Percentiles rank a stretch among this genome's conserved stretches.
These are phyloP conservation scores for sunflower (Helianthus annuus) DNA, from an alignment of 129 eudicot genomes.

Conservation along the genomic window DNA sequence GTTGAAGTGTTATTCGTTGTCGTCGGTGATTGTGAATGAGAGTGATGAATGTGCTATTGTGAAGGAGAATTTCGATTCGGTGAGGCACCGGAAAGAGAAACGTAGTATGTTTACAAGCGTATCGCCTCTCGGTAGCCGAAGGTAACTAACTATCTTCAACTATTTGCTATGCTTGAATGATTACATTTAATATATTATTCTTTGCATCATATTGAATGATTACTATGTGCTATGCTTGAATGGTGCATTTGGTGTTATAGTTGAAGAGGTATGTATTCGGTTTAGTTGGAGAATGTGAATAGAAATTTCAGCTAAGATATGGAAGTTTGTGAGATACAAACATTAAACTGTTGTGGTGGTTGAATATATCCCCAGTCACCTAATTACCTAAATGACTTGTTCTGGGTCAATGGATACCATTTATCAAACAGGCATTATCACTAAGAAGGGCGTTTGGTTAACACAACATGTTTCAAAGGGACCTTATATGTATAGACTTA, in stretches of 20 bases:
- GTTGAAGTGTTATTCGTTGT: conserved; percentile 18
- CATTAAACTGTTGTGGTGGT: conserved; percentile 6
- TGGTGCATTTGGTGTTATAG: conserved; percentile 8
- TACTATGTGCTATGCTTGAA: too few relatives aligned
- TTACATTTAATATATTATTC: not conserved
- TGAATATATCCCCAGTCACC: not conserved
- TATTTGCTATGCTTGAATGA: not conserved
- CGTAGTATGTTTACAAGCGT: conserved; percentile 6
- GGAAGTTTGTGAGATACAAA: conserved; percentile 1
- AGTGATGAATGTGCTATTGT: conserved; percentile 13
- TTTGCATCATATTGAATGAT: conserved; percentile 8
- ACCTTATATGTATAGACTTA: not conserved
- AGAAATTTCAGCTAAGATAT: too few relatives aligned
- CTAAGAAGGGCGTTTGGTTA: too few relatives aligned
- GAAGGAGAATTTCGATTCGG: conserved; percentile 24
- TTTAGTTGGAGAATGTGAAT: not conserved
- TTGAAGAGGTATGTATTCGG: not conserved
- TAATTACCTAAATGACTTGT: conserved; percentile 8
- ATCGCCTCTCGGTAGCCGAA: conserved; percentile 4
- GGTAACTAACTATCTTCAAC: conserved; percentile 20
- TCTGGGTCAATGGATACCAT: not conserved
- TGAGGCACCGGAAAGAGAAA: conserved; percentile 22
- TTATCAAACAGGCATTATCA: not conserved
- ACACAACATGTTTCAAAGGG: not conserved
- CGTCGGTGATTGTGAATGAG: conserved; percentile 18